phyloP scores from a whole-genome alignment of 2,329 filamentous ascomycete genomes.

The Fusarium sp. region DNA sequence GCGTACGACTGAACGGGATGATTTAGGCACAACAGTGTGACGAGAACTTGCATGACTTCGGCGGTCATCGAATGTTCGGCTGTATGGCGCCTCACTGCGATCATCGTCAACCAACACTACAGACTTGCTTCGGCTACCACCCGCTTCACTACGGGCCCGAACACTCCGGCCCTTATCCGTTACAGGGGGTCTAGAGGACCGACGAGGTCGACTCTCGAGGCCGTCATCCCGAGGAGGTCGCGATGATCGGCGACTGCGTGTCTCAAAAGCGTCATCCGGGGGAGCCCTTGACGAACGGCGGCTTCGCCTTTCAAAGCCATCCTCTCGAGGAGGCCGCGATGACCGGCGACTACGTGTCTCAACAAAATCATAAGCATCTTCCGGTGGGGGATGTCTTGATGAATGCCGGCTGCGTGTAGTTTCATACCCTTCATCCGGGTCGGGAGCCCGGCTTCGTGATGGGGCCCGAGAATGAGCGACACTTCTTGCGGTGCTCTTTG shows the following conservation, averaged over 20 bases:
- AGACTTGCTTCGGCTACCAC: slow-evolving; percentile 31
- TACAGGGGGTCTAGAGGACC: slow-evolving; percentile 50
- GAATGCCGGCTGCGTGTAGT: slow-evolving; percentile 51
- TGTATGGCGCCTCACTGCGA: slow-evolving; percentile 50
- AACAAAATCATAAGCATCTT: slow-evolving; percentile 31
- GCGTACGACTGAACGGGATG: slow-evolving; percentile 37
- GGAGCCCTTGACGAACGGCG: slow-evolving; percentile 30
- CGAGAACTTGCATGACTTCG: slow-evolving; percentile 54
- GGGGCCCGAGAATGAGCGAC: slow-evolving; percentile 32
- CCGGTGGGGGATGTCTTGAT: slow-evolving; percentile 47
- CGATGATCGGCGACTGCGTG: slow-evolving; percentile 52
- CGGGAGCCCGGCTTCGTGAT: slow-evolving; percentile 44
- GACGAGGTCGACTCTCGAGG: slow-evolving; percentile 53
- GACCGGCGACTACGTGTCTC: slow-evolving; percentile 37
- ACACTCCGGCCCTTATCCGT: slow-evolving; percentile 42
- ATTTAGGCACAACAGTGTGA: slow-evolving; percentile 44
- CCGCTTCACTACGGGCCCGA: slow-evolving; percentile 54
- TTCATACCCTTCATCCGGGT: slow-evolving; percentile 47
- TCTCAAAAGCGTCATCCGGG: slow-evolving; percentile 48
- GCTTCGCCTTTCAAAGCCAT: slow-evolving; percentile 31
- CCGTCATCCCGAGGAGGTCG: slow-evolving; percentile 46
- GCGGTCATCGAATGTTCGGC: slow-evolving; percentile 50
- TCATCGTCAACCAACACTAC: slow-evolving; percentile 54
- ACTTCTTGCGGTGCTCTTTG: slow-evolving; percentile 37
- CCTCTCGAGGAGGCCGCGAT: slow-evolving; percentile 25